These are phyloP conservation scores for Cordyceps militaris DNA, from an alignment of 2,329 filamentous ascomycete species.

Conservation along the genomic window DNA sequence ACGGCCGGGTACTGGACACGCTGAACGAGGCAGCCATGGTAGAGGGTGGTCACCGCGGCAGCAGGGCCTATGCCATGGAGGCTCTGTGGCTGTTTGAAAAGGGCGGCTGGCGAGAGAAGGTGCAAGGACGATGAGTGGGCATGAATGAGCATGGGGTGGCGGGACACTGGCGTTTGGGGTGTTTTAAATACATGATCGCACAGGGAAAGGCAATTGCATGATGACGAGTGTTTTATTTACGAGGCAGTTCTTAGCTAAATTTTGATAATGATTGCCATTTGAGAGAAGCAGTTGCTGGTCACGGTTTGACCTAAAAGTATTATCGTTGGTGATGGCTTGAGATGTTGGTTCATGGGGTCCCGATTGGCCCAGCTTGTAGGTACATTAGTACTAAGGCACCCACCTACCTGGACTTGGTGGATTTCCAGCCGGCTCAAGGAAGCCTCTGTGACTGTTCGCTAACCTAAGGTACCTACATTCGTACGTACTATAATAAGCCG, in stretches of 20 bases:
- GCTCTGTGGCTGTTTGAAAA: slow-evolving; percentile 77
- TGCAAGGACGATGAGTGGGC: slow-evolving; percentile 44
- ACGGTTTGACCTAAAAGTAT: neutral
- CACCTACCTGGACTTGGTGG: neutral
- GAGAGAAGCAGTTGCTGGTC: too few species aligned
- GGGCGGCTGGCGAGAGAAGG: slow-evolving; percentile 62
- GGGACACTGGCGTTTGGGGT: neutral
- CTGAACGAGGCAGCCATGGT: slow-evolving; percentile 69
- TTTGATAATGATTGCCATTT: too few species aligned
- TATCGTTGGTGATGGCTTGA: neutral
- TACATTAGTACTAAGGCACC: neutral
- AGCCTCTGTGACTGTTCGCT: too few species aligned
- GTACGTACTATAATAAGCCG: too few species aligned
- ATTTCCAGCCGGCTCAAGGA: neutral
- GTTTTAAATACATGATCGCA: neutral
- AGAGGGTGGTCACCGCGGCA: slow-evolving; percentile 66
- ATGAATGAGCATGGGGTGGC: neutral
- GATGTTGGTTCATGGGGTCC: neutral
- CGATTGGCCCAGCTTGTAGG: neutral
- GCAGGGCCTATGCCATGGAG: slow-evolving; percentile 77
- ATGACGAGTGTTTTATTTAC: too few species aligned
- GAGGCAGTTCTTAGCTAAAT: too few species aligned
- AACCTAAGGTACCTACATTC: too few species aligned
- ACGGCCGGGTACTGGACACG: slow-evolving; percentile 68
- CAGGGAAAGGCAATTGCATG: neutral